These are phyloP conservation scores for Pythium dissimile DNA, from an alignment of 352 stramenopile species.

Conservation along the genomic window DNA sequence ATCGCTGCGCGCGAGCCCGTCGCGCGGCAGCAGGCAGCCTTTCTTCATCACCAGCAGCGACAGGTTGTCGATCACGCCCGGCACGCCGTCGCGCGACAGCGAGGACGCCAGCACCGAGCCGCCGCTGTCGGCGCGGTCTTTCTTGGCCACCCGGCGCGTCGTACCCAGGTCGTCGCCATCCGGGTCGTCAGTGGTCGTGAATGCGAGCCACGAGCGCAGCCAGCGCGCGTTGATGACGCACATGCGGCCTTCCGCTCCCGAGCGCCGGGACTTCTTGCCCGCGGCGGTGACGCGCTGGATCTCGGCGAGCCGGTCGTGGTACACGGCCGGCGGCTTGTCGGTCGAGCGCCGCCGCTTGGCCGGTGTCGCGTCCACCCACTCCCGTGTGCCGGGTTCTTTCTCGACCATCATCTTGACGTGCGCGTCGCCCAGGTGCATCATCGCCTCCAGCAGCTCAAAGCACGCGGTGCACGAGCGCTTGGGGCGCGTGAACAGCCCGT, in stretches of 20 bases:
- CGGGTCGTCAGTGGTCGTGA: constrained; percentile 29
- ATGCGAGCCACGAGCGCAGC: constrained; percentile 62
- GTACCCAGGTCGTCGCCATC: background rate
- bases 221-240: constrained; percentile 59
- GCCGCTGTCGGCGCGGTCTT: constrained; percentile 8
- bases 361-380: constrained; percentile 23
- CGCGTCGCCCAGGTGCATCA: constrained; percentile 43
- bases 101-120: constrained; percentile 4
- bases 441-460: constrained; percentile 51
- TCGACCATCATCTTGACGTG: constrained; percentile 35
- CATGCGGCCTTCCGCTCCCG: constrained; percentile 36
- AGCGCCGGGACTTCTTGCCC: constrained; percentile 52
- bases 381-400: constrained; percentile 14
- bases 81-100: background rate
- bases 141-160: background rate
- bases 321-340: background rate
- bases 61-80: constrained; percentile 60
- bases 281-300: constrained; percentile 68
- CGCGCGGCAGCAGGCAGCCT: constrained; percentile 42
- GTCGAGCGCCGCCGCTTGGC: background rate
- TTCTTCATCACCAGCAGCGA: constrained; percentile 49
- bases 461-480: constrained; percentile 62
- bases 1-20: constrained; percentile 32
- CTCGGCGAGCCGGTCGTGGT: constrained; percentile 55
- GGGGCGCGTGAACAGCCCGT: constrained; percentile 43